phyloP scores from a whole-genome alignment of 768 basidiomycete species.

The Russula sp. region DNA sequence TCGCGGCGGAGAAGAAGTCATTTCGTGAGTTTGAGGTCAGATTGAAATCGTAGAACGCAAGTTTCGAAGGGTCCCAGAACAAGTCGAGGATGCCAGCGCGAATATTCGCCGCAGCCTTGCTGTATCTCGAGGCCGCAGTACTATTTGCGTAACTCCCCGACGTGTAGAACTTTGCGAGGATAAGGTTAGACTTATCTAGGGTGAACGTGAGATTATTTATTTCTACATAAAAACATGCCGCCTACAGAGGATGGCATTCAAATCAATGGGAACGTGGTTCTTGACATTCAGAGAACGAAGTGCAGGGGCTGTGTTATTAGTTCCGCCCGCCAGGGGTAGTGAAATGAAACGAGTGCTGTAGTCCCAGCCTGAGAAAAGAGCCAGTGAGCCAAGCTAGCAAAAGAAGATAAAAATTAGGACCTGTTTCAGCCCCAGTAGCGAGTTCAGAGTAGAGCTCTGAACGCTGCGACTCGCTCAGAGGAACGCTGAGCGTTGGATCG shows the following conservation, averaged over 20 bases:
- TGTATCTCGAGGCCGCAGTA: slow-evolving; percentile 43
- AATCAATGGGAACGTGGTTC: slow-evolving; percentile 61
- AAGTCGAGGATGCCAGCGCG: slow-evolving; percentile 76
- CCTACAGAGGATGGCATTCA: slow-evolving; percentile 83
- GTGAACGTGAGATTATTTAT: neutral
- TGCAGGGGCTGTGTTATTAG: slow-evolving; percentile 41
- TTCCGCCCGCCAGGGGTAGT: slow-evolving; percentile 34
- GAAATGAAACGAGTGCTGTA: slow-evolving; percentile 37
- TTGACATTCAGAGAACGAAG: slow-evolving; percentile 66
- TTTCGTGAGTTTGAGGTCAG: slow-evolving; percentile 58
- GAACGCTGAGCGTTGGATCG: slow-evolving; percentile 44
- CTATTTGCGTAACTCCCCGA: slow-evolving; percentile 30
- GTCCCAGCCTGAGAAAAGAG: slow-evolving; percentile 30
- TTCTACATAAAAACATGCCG: slow-evolving; percentile 14
- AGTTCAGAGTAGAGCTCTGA: slow-evolving; percentile 77
- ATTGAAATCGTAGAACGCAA: slow-evolving; percentile 93
- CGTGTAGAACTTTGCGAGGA: slow-evolving; percentile 56
- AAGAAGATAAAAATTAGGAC: slow-evolving; percentile 25
- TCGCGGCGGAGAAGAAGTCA: slow-evolving; percentile 61
- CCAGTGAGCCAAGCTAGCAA: neutral
- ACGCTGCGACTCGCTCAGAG: slow-evolving; percentile 53
- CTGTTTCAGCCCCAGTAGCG: slow-evolving; percentile 82
- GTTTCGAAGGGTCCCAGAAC: slow-evolving; percentile 71
- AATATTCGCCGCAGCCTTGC: slow-evolving; percentile 46
- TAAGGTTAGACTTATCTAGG: slow-evolving; percentile 54